These are phyloP conservation scores for Starmerella stellata DNA, from an alignment of 805 yeast genomes.

Conservation along the genomic window DNA sequence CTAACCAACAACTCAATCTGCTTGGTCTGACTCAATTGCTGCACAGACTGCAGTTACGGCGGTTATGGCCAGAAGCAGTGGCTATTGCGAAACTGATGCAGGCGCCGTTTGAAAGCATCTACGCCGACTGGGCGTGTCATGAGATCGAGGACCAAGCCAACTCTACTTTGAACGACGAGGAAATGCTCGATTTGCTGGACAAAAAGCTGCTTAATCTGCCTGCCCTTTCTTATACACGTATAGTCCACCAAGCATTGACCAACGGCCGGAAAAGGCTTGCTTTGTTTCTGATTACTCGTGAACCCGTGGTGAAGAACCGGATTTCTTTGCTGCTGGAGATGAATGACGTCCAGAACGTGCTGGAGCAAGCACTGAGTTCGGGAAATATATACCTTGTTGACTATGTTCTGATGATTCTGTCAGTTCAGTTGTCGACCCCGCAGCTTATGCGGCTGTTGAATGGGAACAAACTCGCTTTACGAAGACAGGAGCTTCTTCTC, in stretches of 20 bases:
- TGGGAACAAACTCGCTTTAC: constrained; percentile 28
- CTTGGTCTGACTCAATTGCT: constrained; percentile 44
- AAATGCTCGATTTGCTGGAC: constrained; percentile 34
- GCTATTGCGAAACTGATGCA: constrained; percentile 37
- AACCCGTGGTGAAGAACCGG: constrained; percentile 42
- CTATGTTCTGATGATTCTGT: constrained; percentile 38
- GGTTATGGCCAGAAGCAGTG: constrained; percentile 43
- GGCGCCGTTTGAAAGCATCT: constrained; percentile 35
- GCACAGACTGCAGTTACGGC: constrained; percentile 38
- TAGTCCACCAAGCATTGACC: constrained; percentile 49
- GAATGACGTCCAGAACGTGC: constrained; percentile 54
- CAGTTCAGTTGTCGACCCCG: constrained; percentile 38
- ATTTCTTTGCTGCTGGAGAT: constrained; percentile 47
- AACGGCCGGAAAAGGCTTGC: constrained; percentile 68
- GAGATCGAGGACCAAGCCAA: constrained; percentile 39
- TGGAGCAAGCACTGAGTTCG: constrained; percentile 45
- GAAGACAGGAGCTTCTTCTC: constrained; percentile 25
- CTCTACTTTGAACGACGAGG: constrained; percentile 32
- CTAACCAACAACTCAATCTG: constrained; percentile 34
- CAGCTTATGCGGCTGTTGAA: constrained; percentile 53
- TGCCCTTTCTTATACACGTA: constrained; percentile 37
- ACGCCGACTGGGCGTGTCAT: constrained; percentile 62
- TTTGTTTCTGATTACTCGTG: constrained; percentile 46
- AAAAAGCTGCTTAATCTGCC: constrained; percentile 28
- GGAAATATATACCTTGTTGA: constrained; percentile 43